Base-by-base conservation (phyloP, 495 filamentous ascomycete species). In the Talaromyces borbonicus region DNA sequence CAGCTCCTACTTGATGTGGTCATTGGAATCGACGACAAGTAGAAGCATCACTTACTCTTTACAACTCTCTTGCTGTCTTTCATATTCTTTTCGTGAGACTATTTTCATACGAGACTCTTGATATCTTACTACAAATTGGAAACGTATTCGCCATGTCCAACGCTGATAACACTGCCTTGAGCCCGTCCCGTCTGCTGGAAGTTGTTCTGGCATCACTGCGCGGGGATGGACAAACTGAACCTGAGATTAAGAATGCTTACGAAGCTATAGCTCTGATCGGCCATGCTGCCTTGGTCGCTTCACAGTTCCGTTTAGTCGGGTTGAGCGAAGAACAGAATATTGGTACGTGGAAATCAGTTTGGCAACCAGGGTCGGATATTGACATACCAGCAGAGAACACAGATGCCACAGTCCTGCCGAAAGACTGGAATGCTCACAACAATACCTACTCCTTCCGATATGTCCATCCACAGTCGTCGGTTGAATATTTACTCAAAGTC, bases 211-310 rank as follows among this genome's bases (percentile, higher is more conserved):
- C 39, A 48, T 64, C 66, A 50, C 51, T 72, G 8, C 48, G 52
- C 20, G 56, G 37, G 12, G 39, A 56, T 33, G 52, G 45, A 45
- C 54, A 52, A 25, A 48, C 46, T 11, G 55, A 59, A 42, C 49
- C 57, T 59, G 74, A 80, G 48, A 66, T 97, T 46, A 84, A 81
- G 52, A 83, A 77, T 55, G 72, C 85, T 2, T 84, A 84, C 61
- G 93, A 97, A 65, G 87, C 85, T 32, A 66, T 95, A 49, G 87
- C 88, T 8, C 76, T 97, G 30, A 81, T 92, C 52, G 71, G 78
- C 31, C 90, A 98, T 60, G 87, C 86, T 22, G 85, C 80, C 56
- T 85, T 97, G 82, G 53, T 73, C 22, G 79, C 81, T 4, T 77
- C 90, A 8, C 86, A 80, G 36, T 97, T 96, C 61, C 74, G 85